These are phyloP conservation scores for Helicostylum pulchrum DNA, from an alignment of 192 early-diverging fungal species.

Conservation along the genomic window DNA sequence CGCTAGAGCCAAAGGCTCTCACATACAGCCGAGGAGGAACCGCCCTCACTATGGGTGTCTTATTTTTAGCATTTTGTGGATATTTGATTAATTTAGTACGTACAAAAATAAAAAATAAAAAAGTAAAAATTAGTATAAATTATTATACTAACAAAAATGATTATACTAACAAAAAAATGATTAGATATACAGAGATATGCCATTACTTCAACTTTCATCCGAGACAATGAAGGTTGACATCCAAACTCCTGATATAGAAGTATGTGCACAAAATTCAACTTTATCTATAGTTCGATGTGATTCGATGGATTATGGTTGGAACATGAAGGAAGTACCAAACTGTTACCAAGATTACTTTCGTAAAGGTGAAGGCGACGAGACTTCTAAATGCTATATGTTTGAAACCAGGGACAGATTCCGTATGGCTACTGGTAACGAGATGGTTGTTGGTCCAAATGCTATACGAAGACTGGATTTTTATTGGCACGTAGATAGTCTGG, in stretches of 20 bases:
- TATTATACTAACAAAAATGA: too few relatives aligned
- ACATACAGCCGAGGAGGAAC: too few relatives aligned
- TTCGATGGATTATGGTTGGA: not conserved
- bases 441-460: not conserved
- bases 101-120: too few relatives aligned
- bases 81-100: too few relatives aligned
- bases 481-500: slow-evolving; percentile 18
- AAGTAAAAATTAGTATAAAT: too few relatives aligned
- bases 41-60: too few relatives aligned
- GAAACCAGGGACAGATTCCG: not conserved
- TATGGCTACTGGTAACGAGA: not conserved
- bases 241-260: not conserved
- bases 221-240: not conserved
- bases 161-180: not conserved
- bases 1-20: too few relatives aligned
- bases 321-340: not conserved
- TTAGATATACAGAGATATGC: not conserved
- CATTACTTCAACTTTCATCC: not conserved
- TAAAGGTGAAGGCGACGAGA: not conserved
- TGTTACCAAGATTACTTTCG: not conserved
- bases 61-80: too few relatives aligned
- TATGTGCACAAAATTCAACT: not conserved
- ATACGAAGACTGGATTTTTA: slow-evolving; percentile 14
- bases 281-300: not conserved
- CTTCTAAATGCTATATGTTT: slow-evolving; percentile 10